Conservation (phyloP, 2,329 filamentous ascomycete species). For the Podosphaera fusca region DNA sequence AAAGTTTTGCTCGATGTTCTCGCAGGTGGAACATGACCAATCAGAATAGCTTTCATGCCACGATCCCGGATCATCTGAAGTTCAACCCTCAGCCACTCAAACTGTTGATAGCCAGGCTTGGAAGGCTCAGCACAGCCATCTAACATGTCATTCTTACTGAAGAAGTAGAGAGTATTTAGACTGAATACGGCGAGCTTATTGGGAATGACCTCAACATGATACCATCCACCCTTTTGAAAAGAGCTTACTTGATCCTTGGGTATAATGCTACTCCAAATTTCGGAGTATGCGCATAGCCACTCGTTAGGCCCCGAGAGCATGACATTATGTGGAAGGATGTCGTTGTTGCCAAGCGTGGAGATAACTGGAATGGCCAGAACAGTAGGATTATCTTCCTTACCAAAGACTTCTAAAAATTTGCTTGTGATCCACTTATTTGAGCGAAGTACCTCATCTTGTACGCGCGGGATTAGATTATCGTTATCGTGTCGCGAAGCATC, state of each 20-base stretch:
- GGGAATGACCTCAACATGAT: conserved; percentile 77
- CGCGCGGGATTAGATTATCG: conserved; percentile 60
- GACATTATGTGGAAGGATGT: conserved; percentile 92
- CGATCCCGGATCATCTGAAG: conserved; percentile 60
- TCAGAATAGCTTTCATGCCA: conserved; percentile 83
- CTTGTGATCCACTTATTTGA: conserved; percentile 55
- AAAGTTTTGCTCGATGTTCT: conserved; percentile 61
- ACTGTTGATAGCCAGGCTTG: conserved; percentile 79
- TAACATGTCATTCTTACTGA: conserved; percentile 75
- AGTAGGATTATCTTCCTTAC: conserved; percentile 28
- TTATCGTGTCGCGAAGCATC: conserved; percentile 79
- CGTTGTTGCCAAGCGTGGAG: conserved; percentile 88
- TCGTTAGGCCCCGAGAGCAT: conserved; percentile 64
- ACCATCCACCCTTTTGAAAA: conserved; percentile 87
- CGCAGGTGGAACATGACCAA: conserved; percentile 82
- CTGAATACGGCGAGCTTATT: conserved; percentile 71
- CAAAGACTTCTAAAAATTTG: conserved; percentile 57
- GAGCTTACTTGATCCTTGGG: conserved; percentile 79
- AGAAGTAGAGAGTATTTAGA: conserved; percentile 92
- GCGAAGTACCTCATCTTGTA: conserved; percentile 47
- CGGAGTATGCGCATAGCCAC: conserved; percentile 56
- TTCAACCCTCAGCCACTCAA: conserved; percentile 89
- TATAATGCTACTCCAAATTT: conserved; percentile 71
- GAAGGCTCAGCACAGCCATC: conserved; percentile 61
- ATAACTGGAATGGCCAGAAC: conserved; percentile 57